Evolutionary conservation across 1,284 basidiomycete genomes (phyloP).

Genomic region (Moesziomyces globuligerus): DNA sequence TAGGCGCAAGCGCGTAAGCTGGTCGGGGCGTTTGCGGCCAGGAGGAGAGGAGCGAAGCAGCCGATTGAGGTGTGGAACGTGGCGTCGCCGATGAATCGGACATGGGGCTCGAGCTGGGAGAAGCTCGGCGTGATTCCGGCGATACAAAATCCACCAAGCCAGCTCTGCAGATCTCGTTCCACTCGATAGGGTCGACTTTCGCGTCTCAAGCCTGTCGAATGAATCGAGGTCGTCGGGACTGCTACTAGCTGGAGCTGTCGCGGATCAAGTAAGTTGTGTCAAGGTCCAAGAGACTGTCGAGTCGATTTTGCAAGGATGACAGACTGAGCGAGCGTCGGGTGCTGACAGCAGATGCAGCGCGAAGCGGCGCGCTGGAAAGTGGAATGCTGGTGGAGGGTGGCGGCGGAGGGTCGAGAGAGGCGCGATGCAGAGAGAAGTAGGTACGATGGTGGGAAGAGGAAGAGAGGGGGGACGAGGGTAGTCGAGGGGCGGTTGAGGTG

Average conservation of each 20-base stretch:
- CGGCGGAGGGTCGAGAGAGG: not conserved
- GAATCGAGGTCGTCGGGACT: too few species aligned
- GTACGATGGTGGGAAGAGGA: not conserved
- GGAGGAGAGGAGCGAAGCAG: conserved; percentile 28
- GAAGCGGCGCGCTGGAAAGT: too few species aligned
- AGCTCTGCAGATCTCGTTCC: not conserved
- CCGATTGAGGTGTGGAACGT: conserved; percentile 18
- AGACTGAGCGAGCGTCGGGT: not conserved
- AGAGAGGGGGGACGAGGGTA: too few species aligned
- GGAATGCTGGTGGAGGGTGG: not conserved
- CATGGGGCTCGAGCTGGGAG: conserved; percentile 12
- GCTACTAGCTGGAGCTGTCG: not conserved
- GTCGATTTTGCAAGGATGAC: too few species aligned
- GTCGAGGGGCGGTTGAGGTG: too few species aligned
- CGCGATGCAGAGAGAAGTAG: not conserved
- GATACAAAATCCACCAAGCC: not conserved
- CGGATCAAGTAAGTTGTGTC: not conserved
- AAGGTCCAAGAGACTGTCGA: too few species aligned
- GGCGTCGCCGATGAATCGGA: conserved; percentile 22
- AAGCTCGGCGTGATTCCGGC: conserved; percentile 5
- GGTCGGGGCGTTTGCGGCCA: conserved; percentile 30
- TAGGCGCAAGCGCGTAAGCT: conserved; percentile 30
- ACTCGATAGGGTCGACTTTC: not conserved
- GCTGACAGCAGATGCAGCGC: too few species aligned
- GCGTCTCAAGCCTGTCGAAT: not conserved